These are phyloP conservation scores for Evernia prunastri DNA, from an alignment of 495 filamentous ascomycete species.

Conservation along the genomic window DNA sequence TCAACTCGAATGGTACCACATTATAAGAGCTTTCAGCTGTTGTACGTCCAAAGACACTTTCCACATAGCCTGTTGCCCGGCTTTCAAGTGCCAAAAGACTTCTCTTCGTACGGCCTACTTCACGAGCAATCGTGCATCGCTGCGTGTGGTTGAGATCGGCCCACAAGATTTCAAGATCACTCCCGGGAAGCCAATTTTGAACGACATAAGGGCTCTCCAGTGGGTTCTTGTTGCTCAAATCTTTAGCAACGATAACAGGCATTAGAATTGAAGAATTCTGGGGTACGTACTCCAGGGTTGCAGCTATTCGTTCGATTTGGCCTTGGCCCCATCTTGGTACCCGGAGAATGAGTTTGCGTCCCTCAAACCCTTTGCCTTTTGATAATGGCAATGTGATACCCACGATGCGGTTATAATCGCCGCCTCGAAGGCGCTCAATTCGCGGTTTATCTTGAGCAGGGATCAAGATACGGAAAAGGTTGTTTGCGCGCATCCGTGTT, in stretches of 20 bases:
- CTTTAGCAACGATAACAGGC: neutral
- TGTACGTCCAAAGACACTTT: neutral
- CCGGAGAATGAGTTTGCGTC: slow-evolving; percentile 13
- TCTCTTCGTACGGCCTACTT: slow-evolving; percentile 2
- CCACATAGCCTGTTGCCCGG: slow-evolving; percentile 5
- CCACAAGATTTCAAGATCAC: slow-evolving; percentile 10
- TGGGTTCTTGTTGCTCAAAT: slow-evolving; percentile 18
- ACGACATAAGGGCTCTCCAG: slow-evolving; percentile 20
- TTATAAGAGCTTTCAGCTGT: neutral
- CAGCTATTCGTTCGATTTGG: slow-evolving; percentile 9
- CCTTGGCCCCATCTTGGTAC: slow-evolving; percentile 6
- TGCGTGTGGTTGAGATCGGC: slow-evolving; percentile 12
- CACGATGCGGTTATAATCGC: slow-evolving; percentile 18
- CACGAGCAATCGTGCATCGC: slow-evolving; percentile 7
- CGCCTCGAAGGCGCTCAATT: slow-evolving; percentile 17
- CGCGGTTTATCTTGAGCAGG: neutral
- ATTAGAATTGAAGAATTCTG: slow-evolving; percentile 9
- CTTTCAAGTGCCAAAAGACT: slow-evolving; percentile 6
- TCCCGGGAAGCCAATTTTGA: slow-evolving; percentile 16
- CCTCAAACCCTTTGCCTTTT: too few species aligned
- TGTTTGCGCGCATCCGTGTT: neutral
- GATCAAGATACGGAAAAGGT: neutral
- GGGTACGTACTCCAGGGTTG: slow-evolving; percentile 13
- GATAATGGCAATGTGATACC: slow-evolving; percentile 5
- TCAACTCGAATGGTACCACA: slow-evolving; percentile 21